Base-by-base conservation (phyloP, 805 yeast species). In the Metschnikowia chrysomelidarum region DNA sequence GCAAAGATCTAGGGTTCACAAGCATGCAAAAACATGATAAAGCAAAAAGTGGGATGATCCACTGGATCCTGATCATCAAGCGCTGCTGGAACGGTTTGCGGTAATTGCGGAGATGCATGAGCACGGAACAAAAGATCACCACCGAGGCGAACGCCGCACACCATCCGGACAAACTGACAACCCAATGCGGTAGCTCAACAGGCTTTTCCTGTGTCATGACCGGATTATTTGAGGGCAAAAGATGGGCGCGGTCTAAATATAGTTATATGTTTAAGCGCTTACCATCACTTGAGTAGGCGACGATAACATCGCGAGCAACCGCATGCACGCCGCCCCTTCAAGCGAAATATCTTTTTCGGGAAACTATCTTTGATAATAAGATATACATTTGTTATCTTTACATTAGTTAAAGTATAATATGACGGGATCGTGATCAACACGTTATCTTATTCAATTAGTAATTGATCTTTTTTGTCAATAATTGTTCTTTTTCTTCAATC, bases 11-110 rank as follows among this genome's bases (percentile, higher is more conserved):
- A 12, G 66, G 76, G 56, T 68, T 62, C 12, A 66, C 62, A 14
- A 81, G 67, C 48, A 78, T 71, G 3, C 74, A 48, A 51, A 75
- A 83, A 53, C 95, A 83, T 8, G 87, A 71, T 0, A 81, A 42
- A 4, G 94, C 81, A 60, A 82, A 89, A 15, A 89, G 53, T 0
- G 97, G 97, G 1, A 89, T 82, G 46, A 91, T 76, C 28, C 87
- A 44, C 44, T 82, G 82, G 23, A 93, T 91, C 19, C 98, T 69
- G 3, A 89, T 80, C 51, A 86, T 79, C 21, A 87, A 66, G 32
- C 98, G 67, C 57, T 93, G 98, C 48, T 87, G 93, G 50, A 76
- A 71, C 0, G 98, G 98, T 49, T 84, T 87, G 29, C 98, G 63
- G 60, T 93, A 93, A 61, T 89, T 88, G 27, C 50, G 38, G 12